Conservation (phyloP, 2,329 filamentous ascomycete genomes). For the Dactylella cylindrospora region DNA sequence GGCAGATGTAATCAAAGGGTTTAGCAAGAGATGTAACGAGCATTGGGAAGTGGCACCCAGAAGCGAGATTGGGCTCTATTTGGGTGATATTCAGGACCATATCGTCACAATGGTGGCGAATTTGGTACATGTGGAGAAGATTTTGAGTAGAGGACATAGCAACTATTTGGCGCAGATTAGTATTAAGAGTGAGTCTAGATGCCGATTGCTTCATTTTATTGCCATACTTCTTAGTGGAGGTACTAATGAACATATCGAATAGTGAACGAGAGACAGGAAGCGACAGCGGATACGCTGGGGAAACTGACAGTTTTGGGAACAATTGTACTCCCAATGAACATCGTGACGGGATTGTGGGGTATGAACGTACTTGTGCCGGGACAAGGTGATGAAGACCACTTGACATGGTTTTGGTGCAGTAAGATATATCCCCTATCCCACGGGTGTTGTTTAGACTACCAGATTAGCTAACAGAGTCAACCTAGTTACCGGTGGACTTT, state of each 20-base stretch:
- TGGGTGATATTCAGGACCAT: constrained; percentile 98
- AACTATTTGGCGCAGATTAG: constrained; percentile 95
- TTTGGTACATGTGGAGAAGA: constrained; percentile 93
- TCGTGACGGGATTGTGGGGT: constrained; percentile 81
- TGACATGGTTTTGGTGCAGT: constrained; percentile 62
- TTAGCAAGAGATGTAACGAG: constrained; percentile 98
- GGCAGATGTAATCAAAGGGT: constrained; percentile 95
- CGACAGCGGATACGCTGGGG: constrained; percentile 68
- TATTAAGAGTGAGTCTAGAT: constrained; percentile 72
- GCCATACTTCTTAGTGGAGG: constrained; percentile 58
- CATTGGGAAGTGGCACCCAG: constrained; percentile 93
- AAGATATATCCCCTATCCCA: not conserved
- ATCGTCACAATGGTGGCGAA: constrained; percentile 99
- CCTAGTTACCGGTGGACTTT: constrained; percentile 67
- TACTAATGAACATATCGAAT: constrained; percentile 75
- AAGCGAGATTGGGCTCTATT: constrained; percentile 93
- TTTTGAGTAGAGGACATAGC: constrained; percentile 87
- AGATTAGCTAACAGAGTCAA: not conserved
- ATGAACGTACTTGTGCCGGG: constrained; percentile 84
- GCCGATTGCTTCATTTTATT: constrained; percentile 13
- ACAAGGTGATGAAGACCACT: constrained; percentile 52
- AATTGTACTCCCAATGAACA: constrained; percentile 91
- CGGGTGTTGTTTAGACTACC: not conserved
- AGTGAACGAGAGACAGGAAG: constrained; percentile 44
- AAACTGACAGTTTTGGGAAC: constrained; percentile 95